Evolutionary conservation across 2,329 filamentous ascomycete genomes (phyloP), one percentile per base, ranked within the genome.

Genomic region (Cucurbitaria berberidis): DNA sequence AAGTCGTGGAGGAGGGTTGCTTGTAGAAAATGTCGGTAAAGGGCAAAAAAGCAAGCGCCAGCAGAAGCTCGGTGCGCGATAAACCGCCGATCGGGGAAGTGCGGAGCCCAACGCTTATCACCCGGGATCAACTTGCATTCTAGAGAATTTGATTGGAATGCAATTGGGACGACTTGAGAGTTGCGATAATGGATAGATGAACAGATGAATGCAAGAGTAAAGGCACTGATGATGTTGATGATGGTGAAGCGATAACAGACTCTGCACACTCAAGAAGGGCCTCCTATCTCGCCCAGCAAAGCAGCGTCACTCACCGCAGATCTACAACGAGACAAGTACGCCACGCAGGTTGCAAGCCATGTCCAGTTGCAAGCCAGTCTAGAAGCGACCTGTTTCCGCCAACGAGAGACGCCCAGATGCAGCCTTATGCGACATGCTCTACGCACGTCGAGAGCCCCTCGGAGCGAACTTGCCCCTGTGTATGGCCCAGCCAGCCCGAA

Each of bases 1-100:
- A n/a, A 36, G 18, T 27, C 19, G 51, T 13, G 39, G 32, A 13
- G 52, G 51, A 58, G 60, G 58, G 56, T 44, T 44, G 45, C 42
- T 39, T 22, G 50, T 47, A 50, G 57, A 63, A 55, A 55, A 53
- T 52, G 51, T 30, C 57, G 62, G 56, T 40, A 59, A 55, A 57
- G 51, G 40, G 18, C 42, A 50, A 42, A 59, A 60, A 50, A 56
- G 54, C 53, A 60, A 53, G 57, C 57, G 53, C 55, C 55, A 46
- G 35, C 42, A 45, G 41, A 38, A 39, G 39, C 32, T 44, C 41
- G 53, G 49, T 59, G 51, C 58, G 52, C 51, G 57, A 51, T 55
- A 54, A 48, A 57, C 54, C 53, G 52, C 40, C 30, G 55, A 39
- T 48, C 57, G 56, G 56, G 61, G 55, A 48, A 47, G 42, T 52